phyloP scores from a whole-genome alignment of 2,329 filamentous ascomycete species.

The Phyllosticta citribraziliensis region DNA sequence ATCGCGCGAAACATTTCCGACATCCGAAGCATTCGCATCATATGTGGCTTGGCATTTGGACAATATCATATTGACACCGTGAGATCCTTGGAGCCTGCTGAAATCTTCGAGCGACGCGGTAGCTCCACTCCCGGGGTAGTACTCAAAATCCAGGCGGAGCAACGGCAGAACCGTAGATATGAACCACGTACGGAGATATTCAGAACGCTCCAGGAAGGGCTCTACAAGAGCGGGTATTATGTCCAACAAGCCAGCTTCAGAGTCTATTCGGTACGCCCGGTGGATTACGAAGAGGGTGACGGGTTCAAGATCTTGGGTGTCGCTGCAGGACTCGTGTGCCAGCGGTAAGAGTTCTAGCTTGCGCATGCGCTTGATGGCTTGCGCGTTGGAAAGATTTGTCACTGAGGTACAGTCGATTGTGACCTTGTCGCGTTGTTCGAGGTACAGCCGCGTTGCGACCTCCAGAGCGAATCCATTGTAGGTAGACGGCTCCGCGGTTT shows the following conservation, averaged over 20 bases:
- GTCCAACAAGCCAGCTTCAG: constrained; percentile 61
- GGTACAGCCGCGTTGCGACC: constrained; percentile 42
- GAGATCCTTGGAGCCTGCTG: constrained; percentile 48
- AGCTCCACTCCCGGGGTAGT: constrained; percentile 44
- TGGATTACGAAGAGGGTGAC: constrained; percentile 57
- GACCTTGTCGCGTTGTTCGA: constrained; percentile 26
- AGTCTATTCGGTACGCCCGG: constrained; percentile 58
- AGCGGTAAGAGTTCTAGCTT: constrained; percentile 56
- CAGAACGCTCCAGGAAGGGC: constrained; percentile 56
- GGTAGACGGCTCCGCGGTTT: constrained; percentile 52
- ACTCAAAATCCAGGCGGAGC: constrained; percentile 58
- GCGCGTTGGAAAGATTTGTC: constrained; percentile 48
- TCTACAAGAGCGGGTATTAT: constrained; percentile 56
- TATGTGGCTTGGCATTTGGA: constrained; percentile 16
- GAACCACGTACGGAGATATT: constrained; percentile 57
- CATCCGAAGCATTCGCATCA: constrained; percentile 6
- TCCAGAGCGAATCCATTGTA: constrained; percentile 55
- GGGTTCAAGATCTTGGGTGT: constrained; percentile 39
- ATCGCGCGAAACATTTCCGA: constrained; percentile 47
- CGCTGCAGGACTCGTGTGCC: constrained; percentile 37
- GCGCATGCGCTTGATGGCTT: constrained; percentile 53
- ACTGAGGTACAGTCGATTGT: constrained; percentile 48
- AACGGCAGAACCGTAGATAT: constrained; percentile 60
- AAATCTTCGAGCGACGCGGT: constrained; percentile 52
- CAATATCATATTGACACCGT: constrained; percentile 53